Evolutionary conservation across 768 basidiomycete genomes (phyloP).

Genomic region (Crucibulum laeve): DNA sequence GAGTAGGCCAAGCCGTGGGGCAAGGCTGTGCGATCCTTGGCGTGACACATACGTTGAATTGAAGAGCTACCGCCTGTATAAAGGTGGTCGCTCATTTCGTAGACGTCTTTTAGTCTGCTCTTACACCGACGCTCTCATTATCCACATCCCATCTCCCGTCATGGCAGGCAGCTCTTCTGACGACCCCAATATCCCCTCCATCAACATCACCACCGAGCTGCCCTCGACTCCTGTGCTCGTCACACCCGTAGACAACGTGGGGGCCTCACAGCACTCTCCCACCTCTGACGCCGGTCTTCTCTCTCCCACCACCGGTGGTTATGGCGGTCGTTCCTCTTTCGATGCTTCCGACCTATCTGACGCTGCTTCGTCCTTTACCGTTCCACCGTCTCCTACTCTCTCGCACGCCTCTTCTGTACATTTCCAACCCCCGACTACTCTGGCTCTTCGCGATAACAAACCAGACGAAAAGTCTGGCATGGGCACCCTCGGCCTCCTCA

Average conservation of each 20-base stretch:
- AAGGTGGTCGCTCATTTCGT: too few relatives aligned
- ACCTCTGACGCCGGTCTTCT: constrained; percentile 13
- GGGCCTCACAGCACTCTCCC: constrained; percentile 11
- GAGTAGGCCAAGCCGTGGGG: too few relatives aligned
- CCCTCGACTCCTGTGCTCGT: constrained; percentile 11
- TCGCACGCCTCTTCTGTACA: constrained; percentile 62
- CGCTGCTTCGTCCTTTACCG: constrained; percentile 14
- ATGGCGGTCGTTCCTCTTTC: constrained; percentile 8
- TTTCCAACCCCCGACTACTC: constrained; percentile 48
- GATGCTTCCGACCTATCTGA: constrained; percentile 21
- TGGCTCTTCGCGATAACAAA: constrained; percentile 63
- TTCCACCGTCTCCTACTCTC: constrained; percentile 75
- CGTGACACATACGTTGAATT: too few relatives aligned
- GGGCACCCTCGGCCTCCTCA: constrained; percentile 47
- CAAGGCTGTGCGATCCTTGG: too few relatives aligned
- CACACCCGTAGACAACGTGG: constrained; percentile 6
- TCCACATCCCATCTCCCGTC: background rate
- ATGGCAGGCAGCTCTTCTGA: background rate
- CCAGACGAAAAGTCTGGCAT: constrained; percentile 55
- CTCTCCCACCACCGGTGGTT: constrained; percentile 13
- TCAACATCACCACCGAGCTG: constrained; percentile 21
- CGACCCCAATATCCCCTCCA: constrained; percentile 21
- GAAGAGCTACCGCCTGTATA: too few relatives aligned
- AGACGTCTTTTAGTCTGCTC: too few relatives aligned
- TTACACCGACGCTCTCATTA: too few relatives aligned